These are phyloP conservation scores for Setaria italica DNA, from an alignment of 202 grass and related monocot species.

Conservation along the genomic window DNA sequence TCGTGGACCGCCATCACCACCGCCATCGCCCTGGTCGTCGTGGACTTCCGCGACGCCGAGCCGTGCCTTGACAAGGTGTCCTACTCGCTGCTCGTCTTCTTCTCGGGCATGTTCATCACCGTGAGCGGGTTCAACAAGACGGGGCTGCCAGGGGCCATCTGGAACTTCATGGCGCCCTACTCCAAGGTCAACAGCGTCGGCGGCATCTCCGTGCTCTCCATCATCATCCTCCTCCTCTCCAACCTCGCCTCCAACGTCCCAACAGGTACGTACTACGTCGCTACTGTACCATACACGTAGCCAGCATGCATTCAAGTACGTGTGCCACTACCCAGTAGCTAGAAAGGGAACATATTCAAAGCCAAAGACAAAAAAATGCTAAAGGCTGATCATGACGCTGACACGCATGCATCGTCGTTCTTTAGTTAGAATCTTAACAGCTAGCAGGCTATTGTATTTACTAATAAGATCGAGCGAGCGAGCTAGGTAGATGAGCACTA, in stretches of 20 bases:
- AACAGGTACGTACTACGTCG: slow-evolving; percentile 44
- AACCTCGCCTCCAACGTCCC: slow-evolving; percentile 95
- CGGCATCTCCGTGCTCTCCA: slow-evolving; percentile 74
- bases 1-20: slow-evolving; percentile 91
- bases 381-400: neutral
- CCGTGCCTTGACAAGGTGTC: slow-evolving; percentile 88
- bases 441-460: neutral
- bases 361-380: neutral
- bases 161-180: slow-evolving; percentile 94
- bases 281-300: neutral
- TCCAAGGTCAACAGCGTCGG: slow-evolving; percentile 74
- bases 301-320: neutral
- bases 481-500: neutral
- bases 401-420: neutral
- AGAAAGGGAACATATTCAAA: neutral
- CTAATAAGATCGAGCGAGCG: neutral
- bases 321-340: neutral
- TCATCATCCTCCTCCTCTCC: slow-evolving; percentile 87
- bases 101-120: slow-evolving; percentile 98
- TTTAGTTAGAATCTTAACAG: slow-evolving; percentile 17
- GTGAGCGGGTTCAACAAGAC: slow-evolving; percentile 88
- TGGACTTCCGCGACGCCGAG: slow-evolving; percentile 90
- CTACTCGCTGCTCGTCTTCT: slow-evolving; percentile 94
- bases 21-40: slow-evolving; percentile 76
- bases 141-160: slow-evolving; percentile 74